Percentiles rank a stretch among this genome's conserved stretches.
Conservation (phyloP, 1,139 yeast species). For the Yamadazyma blattariae region DNA sequence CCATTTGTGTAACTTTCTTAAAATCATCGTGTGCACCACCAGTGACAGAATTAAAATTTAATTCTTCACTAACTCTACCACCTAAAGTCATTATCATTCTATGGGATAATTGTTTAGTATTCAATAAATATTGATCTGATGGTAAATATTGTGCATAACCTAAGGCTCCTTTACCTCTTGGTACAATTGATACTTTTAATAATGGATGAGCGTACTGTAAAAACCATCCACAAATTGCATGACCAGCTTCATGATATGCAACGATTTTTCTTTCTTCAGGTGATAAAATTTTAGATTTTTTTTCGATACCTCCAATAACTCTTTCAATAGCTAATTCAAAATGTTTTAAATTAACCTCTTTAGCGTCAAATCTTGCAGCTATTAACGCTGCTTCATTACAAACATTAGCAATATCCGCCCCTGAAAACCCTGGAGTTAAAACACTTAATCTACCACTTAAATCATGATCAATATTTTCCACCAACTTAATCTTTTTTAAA, state of each 20-base stretch:
- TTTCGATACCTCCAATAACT: constrained; percentile 94
- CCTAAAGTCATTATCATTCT: constrained; percentile 97
- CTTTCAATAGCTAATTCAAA: constrained; percentile 97
- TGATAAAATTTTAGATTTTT: constrained; percentile 78
- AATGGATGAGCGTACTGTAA: constrained; percentile 87
- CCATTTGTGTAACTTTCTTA: constrained; percentile 93
- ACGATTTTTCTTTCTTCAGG: constrained; percentile 85
- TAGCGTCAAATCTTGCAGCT: constrained; percentile 82
- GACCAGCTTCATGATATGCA: constrained; percentile 98
- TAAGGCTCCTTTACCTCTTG: constrained; percentile 93
- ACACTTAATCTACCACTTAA: constrained; percentile 90
- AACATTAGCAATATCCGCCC: constrained; percentile 97
- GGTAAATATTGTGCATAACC: constrained; percentile 99
- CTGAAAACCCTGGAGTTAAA: constrained; percentile 94
- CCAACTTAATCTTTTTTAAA: constrained; percentile 60
- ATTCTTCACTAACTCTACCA: constrained; percentile 93
- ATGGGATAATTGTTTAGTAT: constrained; percentile 75
- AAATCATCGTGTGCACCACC: constrained; percentile 97
- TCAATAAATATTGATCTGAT: constrained; percentile 82
- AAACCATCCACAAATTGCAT: constrained; percentile 97
- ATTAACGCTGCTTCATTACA: constrained; percentile 96
- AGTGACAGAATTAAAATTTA: constrained; percentile 85
- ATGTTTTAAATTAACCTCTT: constrained; percentile 68
- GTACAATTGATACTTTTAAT: constrained; percentile 91
- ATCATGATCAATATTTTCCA: constrained; percentile 35